Conservation (phyloP, 2,329 filamentous ascomycete species). For the Orbilia ellipsospora region DNA sequence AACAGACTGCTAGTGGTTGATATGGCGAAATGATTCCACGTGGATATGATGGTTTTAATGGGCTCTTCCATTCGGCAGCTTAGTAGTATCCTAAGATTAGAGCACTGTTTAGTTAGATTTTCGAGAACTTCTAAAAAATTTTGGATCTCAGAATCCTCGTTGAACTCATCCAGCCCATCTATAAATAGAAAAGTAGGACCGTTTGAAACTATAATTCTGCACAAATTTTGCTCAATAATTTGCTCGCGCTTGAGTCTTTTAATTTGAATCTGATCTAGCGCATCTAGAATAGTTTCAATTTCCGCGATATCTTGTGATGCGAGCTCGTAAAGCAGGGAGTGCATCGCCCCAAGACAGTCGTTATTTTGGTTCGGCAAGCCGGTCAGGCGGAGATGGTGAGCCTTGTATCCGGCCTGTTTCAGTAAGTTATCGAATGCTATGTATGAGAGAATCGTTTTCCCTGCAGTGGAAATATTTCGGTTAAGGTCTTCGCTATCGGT, state of each 20-base stretch:
- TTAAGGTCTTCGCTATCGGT: not conserved
- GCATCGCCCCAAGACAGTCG: not conserved
- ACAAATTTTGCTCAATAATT: not conserved
- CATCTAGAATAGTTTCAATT: constrained; percentile 14
- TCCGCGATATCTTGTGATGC: too few species aligned
- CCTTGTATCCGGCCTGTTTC: not conserved
- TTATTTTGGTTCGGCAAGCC: not conserved
- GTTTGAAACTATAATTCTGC: constrained; percentile 1
- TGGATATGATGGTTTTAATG: not conserved
- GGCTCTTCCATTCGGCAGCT: constrained; percentile 25
- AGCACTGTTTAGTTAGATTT: not conserved
- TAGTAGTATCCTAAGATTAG: constrained; percentile 8
- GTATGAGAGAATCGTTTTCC: constrained; percentile 24
- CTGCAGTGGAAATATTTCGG: not conserved
- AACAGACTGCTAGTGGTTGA: not conserved
- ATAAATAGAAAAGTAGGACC: constrained; percentile 12
- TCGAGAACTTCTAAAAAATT: constrained; percentile 6
- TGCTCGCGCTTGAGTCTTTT: not conserved
- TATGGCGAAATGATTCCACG: not conserved
- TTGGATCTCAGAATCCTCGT: constrained; percentile 10
- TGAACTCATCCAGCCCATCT: constrained; percentile 26
- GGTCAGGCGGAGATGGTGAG: constrained; percentile 2
- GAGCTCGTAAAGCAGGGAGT: too few species aligned
- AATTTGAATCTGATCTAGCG: not conserved
- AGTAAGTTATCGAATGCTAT: constrained; percentile 9